Base-by-base conservation (phyloP, 208 protist species). In the Vickermania spadyakhi region DNA sequence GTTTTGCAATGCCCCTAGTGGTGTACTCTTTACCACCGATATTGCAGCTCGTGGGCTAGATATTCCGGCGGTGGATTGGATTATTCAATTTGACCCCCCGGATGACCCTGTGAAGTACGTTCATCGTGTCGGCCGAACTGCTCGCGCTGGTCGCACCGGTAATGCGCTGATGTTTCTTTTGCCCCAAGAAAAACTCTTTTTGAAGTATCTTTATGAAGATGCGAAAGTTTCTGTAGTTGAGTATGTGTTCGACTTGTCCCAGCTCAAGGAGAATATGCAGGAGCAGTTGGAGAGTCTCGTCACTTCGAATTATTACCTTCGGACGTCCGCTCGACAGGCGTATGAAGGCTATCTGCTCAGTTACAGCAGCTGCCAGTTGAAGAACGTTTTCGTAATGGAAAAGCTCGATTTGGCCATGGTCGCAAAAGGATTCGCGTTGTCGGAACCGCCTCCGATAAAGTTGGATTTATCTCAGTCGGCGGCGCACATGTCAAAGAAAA, bases 51-150 rank as follows among this genome's bases (percentile, higher is more conserved):
- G 99, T 68, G 93, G 98, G 18, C 81, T 99, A 0, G 98, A 99
- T 77, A 99, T 99, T 72, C 98, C 98, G 1, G 79, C 81, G 27
- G 98, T 99, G 11, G 97, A 99, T 86, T 99, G 98, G 98, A 99
- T 99, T 59, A 96, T 99, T 13, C 98, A 99, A 89, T 99, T 97
- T 73, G 99, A 99, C 69, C 98, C 98, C 4, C 96, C 98, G 18
- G 98, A 99, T 84, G 96, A 99, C 73, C 96, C 97, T n/a, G 98
- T 98, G 59, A 99, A 99, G 78, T 99, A 99, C 75, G 98, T 99
- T 58, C 98, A 99, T 73, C 86, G 98, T 52, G 98, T 99, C 3
- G 98, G 98, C 23, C 89, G 98, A 58, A 99, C 98, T 1, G 98
- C 97, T 3, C 90, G 98, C 66, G 98, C 96, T 11, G 91, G 87